Evolutionary conservation across 805 yeast species (phyloP), one percentile per base, ranked within the genome.

Genomic region (Kodamaea jinghongensis): DNA sequence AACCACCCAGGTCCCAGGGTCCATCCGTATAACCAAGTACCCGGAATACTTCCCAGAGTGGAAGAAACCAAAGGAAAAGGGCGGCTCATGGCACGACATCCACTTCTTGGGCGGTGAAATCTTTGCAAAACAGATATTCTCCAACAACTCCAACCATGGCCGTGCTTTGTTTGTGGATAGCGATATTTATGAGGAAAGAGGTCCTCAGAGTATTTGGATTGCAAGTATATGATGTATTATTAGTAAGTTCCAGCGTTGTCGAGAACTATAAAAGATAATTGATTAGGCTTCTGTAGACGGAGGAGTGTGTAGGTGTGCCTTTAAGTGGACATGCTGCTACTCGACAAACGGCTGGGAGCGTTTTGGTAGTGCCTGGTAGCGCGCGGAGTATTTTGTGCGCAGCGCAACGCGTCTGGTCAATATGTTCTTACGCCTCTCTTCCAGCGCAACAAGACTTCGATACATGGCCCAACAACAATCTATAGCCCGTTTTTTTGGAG

Each of bases 41-140:
- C 95, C 96, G 0, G 98, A 91, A 41, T 90, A 91, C 61, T 91
- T 91, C 64, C 86, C 96, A 1, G 96, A 87, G 49, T 91, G 97
- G 97, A 90, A 90, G 63, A 58, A 61, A 45, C 71, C 74, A 6
- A 67, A 67, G 53, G 71, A 64, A 20, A 51, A 44, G 31, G 62
- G 64, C 28, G 89, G 91, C 1, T 82, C 83, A 17, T 69, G 75
- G 75, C 81, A 83, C 42, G 89, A 86, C 49, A 78, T 83, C 23
- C 73, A 79, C 43, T 87, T 90, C 55, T 65, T 90, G 45, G 98
- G 98, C 2, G 95, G 86, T 2, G 86, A 88, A 61, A 85, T 90
- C 35, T 83, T 87, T 31, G 79, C 96, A 13, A 88, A 86, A 61
- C 96, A 88, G 65, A 77, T 86, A 10, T 90, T 85, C 55, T 78